These are phyloP conservation scores for Hymenoscyphus occultus DNA, from an alignment of 2,329 filamentous ascomycete species.

Conservation along the genomic window DNA sequence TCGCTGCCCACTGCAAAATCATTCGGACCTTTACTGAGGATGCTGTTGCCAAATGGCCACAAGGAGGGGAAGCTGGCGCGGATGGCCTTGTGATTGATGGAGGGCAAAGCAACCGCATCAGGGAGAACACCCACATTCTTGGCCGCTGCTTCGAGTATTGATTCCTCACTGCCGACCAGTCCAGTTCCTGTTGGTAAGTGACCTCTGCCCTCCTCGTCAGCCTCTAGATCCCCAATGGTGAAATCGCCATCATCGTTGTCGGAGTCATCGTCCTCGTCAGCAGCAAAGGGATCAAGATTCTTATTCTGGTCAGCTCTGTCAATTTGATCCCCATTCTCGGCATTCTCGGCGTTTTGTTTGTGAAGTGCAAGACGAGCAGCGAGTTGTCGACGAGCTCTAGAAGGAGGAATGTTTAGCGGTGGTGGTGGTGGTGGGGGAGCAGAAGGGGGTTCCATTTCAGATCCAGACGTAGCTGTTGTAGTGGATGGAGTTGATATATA, in stretches of 20 bases:
- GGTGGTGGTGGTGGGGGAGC: slow-evolving; percentile 67
- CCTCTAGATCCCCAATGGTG: slow-evolving; percentile 33
- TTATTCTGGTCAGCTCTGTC: slow-evolving; percentile 26
- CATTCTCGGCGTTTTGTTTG: slow-evolving; percentile 47
- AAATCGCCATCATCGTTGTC: slow-evolving; percentile 32
- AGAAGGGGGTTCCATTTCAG: slow-evolving; percentile 52
- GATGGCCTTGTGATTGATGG: slow-evolving; percentile 13
- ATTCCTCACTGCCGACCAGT: slow-evolving; percentile 19
- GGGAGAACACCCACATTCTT: slow-evolving; percentile 31
- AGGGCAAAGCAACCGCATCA: slow-evolving; percentile 17
- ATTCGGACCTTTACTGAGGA: slow-evolving; percentile 12
- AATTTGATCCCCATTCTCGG: slow-evolving; percentile 26
- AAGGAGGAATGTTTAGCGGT: slow-evolving; percentile 81
- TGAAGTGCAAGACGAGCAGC: slow-evolving; percentile 81
- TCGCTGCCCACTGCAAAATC: slow-evolving; percentile 13
- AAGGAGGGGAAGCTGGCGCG: slow-evolving; percentile 26
- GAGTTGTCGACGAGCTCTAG: slow-evolving; percentile 82
- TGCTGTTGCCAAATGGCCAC: slow-evolving; percentile 29
- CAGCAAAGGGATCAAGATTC: slow-evolving; percentile 34
- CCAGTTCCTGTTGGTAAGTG: slow-evolving; percentile 18
- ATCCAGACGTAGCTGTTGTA: slow-evolving; percentile 31
- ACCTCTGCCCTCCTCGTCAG: slow-evolving; percentile 30
- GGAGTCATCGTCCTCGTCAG: slow-evolving; percentile 35
- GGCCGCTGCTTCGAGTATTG: slow-evolving; percentile 12
- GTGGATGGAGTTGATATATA: slow-evolving; percentile 37